Conservation (phyloP, 805 yeast genomes). For the Sungouiozyma ichnusensis region DNA sequence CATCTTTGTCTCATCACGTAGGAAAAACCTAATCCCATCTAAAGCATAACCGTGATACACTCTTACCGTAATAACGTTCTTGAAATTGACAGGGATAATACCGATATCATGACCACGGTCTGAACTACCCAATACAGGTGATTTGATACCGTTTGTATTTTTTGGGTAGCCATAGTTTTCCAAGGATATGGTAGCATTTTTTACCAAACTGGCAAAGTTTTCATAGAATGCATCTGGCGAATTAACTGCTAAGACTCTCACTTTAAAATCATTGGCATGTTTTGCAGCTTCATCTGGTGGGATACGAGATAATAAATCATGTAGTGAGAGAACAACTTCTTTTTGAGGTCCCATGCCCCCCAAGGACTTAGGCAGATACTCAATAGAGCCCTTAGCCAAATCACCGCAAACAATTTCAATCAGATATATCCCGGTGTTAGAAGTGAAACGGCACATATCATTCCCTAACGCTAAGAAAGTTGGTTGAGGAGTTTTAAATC, state of each 20-base stretch:
- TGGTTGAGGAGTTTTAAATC: constrained; percentile 27
- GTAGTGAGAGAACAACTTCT: constrained; percentile 39
- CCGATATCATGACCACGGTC: constrained; percentile 23
- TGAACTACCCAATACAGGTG: constrained; percentile 19
- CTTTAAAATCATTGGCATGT: constrained; percentile 23
- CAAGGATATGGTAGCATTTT: constrained; percentile 16
- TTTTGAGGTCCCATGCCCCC: constrained; percentile 55
- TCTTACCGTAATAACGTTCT: constrained; percentile 40
- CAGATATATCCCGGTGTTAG: constrained; percentile 60
- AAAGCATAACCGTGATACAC: constrained; percentile 68
- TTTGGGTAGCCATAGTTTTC: constrained; percentile 19
- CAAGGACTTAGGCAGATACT: constrained; percentile 44
- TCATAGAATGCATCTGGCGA: constrained; percentile 47
- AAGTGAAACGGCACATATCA: constrained; percentile 36
- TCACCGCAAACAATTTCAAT: constrained; percentile 61
- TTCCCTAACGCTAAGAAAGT: constrained; percentile 37
- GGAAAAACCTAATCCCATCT: constrained; percentile 64
- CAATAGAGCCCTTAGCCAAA: constrained; percentile 41
- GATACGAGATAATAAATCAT: constrained; percentile 31
- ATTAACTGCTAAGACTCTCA: constrained; percentile 50
- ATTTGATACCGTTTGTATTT: constrained; percentile 19
- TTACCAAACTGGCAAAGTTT: constrained; percentile 32
- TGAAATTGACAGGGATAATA: constrained; percentile 20
- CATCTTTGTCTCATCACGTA: constrained; percentile 9
- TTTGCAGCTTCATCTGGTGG: constrained; percentile 25